A percentile compares a stretch with the other conserved stretches of the same genome.
phyloP scores from a whole-genome alignment of 2,329 filamentous ascomycete genomes.

The Bertia moriformis region DNA sequence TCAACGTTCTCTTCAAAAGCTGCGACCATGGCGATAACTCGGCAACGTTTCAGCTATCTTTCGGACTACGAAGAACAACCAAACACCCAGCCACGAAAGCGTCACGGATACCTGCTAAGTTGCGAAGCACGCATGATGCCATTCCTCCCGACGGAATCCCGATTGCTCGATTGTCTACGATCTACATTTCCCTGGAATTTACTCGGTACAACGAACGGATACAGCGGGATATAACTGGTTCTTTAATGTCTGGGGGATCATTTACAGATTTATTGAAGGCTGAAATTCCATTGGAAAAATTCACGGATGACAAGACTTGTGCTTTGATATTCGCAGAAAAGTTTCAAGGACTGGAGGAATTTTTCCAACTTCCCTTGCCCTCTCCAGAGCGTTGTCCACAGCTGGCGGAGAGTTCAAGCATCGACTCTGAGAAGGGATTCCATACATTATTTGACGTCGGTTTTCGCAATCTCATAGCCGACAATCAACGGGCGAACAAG shows the following conservation, averaged over 20 bases:
- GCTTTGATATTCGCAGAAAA: neutral
- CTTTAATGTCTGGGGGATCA: too few relatives aligned
- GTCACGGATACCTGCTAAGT: too few relatives aligned
- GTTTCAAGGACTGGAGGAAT: neutral
- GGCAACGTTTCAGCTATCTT: neutral
- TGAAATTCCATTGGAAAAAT: neutral
- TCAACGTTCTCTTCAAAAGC: neutral
- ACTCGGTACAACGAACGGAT: neutral
- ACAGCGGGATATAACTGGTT: too few relatives aligned
- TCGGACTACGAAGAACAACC: neutral
- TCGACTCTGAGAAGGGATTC: neutral
- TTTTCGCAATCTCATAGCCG: neutral
- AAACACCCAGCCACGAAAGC: neutral
- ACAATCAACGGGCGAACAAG: neutral
- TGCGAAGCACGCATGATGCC: too few relatives aligned
- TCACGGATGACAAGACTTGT: neutral
- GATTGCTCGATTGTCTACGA: neutral
- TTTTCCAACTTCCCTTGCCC: too few relatives aligned
- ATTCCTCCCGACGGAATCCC: neutral
- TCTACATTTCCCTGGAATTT: neutral
- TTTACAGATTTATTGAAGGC: neutral
- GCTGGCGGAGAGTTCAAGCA: neutral
- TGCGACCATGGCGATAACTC: neutral
- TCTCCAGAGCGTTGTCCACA: too few relatives aligned
- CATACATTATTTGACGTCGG: neutral